These are phyloP conservation scores for Beauveria rudraprayagi DNA, from an alignment of 2,329 filamentous ascomycete genomes.

Conservation along the genomic window DNA sequence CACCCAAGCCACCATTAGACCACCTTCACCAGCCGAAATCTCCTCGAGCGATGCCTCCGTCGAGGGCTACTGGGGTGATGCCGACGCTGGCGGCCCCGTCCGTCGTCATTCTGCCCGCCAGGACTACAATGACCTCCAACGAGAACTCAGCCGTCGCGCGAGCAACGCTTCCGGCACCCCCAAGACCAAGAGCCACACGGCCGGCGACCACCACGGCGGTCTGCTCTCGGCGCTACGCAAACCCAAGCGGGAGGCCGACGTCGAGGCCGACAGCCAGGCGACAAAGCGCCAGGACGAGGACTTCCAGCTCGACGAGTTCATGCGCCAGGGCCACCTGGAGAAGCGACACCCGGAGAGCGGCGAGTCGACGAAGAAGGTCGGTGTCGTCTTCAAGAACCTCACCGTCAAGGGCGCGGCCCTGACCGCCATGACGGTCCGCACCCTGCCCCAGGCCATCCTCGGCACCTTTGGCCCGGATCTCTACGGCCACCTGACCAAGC, in stretches of 20 bases:
- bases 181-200: background rate
- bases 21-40: background rate
- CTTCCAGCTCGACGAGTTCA: slow-evolving; percentile 62
- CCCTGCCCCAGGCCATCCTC: slow-evolving; percentile 63
- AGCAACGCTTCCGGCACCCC: slow-evolving; percentile 9
- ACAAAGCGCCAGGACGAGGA: slow-evolving; percentile 41
- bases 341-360: slow-evolving; percentile 53
- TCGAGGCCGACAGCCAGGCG: slow-evolving; percentile 10
- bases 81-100: slow-evolving; percentile 16
- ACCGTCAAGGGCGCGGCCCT: slow-evolving; percentile 65
- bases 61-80: slow-evolving; percentile 21
- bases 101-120: slow-evolving; percentile 13
- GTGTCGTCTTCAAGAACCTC: slow-evolving; percentile 68
- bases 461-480: slow-evolving; percentile 77
- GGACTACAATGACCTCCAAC: slow-evolving; percentile 18
- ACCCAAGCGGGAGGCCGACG: slow-evolving; percentile 3
- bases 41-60: slow-evolving; percentile 8
- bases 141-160: slow-evolving; percentile 16
- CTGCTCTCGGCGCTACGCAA: slow-evolving; percentile 1
- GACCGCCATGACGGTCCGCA: slow-evolving; percentile 60
- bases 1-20: background rate
- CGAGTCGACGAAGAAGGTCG: slow-evolving; percentile 65
- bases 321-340: slow-evolving; percentile 68
- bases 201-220: background rate
- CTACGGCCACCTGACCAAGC: slow-evolving; percentile 37